Evolutionary conservation across 1,139 yeast genomes (phyloP), one percentile per base, ranked within the genome.

Genomic region (Candida anutae): DNA sequence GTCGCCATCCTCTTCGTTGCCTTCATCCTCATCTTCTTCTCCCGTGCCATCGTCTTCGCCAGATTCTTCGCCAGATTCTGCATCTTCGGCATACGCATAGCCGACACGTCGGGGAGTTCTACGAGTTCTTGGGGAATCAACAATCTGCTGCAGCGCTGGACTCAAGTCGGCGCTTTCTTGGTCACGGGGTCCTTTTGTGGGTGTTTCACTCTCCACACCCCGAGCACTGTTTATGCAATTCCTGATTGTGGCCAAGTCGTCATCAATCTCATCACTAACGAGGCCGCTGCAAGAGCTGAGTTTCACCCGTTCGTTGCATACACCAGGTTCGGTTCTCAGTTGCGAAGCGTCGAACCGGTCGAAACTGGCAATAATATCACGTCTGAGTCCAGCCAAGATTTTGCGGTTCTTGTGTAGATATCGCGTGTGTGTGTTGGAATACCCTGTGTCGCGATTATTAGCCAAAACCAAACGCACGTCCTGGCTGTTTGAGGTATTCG

Each of bases 311-410:
- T 40, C 44, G 9, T 22, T 21, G 5, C 26, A 20, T 5, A 16
- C 25, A n/a, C n/a, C n/a, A n/a, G n/a, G n/a, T n/a, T n/a, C n/a
- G n/a, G n/a, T n/a, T n/a, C n/a, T n/a, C 4, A 21, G 28, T 25
- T 38, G 40, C 6, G 33, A 18, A 4, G 27, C 22, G 9, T 29
- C 22, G 23, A 37, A 37, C n/a, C 25, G 16, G 3, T 35, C 30
- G 15, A 33, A 18, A 5, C 35, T 30, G 13, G 35, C 29, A 20
- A 45, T 27, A 11, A 40, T 38, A 12, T 25, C 30, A 6, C 27
- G 25, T 22, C 31, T 57, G 20, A 53, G 50, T 30, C 51, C 46
- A 2, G 67, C 54, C 16, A 56, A 31, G 34, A 62, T 69, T n/a
- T 60, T 42, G 28, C 48, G 47, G 35, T 60, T 60, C 26, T 50